phyloP scores from a whole-genome alignment of 345 rosid genomes.

The Hypericum androsaemum region DNA sequence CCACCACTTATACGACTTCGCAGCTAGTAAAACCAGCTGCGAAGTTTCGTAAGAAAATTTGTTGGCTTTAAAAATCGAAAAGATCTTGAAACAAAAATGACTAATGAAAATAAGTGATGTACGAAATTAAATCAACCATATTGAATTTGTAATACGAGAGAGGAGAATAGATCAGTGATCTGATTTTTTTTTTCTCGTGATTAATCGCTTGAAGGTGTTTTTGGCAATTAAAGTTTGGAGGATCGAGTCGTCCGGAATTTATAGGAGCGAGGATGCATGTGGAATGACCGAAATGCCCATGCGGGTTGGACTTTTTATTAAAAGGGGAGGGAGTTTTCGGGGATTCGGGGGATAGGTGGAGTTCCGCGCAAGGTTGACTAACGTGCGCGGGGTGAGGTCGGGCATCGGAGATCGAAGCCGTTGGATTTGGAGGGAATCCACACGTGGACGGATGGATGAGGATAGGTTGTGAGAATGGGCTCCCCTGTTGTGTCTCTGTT shows the following conservation, averaged over 20 bases:
- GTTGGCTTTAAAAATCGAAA: too few species aligned
- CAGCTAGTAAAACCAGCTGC: too few species aligned
- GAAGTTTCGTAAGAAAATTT: too few species aligned
- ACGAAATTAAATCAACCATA: too few species aligned
- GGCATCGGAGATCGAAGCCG: slow-evolving; percentile 22
- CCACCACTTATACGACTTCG: too few species aligned
- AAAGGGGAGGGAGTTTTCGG: too few species aligned
- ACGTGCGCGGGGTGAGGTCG: slow-evolving; percentile 2
- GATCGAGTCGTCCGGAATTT: slow-evolving; percentile 14
- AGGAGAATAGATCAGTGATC: slow-evolving; percentile 3
- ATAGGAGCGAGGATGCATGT: slow-evolving; percentile 5
- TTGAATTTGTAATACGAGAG: background rate
- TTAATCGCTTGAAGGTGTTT: slow-evolving; percentile 14
- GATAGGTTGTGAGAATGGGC: too few species aligned
- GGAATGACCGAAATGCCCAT: slow-evolving; percentile 19
- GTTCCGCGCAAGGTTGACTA: slow-evolving; percentile 7
- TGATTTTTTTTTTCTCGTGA: background rate
- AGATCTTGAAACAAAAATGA: too few species aligned
- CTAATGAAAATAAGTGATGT: too few species aligned
- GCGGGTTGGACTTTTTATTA: slow-evolving; percentile 4
- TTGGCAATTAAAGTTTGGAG: slow-evolving; percentile 27
- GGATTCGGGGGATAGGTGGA: too few species aligned
- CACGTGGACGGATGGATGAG: background rate
- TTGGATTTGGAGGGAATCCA: slow-evolving; percentile 20
- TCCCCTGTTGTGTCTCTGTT: background rate